Evolutionary conservation across 495 filamentous ascomycete genomes (phyloP), one percentile per base, ranked within the genome.

Genomic region (Trichoderma erinaceum): DNA sequence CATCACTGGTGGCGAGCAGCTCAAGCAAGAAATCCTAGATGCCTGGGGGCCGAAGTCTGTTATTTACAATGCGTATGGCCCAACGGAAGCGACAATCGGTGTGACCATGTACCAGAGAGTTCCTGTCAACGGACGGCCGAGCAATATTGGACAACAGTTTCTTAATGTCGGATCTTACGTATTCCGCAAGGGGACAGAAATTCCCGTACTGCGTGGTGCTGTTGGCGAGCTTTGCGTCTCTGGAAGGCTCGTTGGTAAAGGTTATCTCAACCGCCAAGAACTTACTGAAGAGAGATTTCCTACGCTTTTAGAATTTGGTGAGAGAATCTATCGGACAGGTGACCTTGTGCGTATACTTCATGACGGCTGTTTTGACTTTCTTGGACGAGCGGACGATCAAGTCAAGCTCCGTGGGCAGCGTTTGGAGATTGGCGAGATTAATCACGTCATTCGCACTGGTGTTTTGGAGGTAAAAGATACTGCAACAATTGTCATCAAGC

Each of bases 41-140:
- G 81, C 75, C 4, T 92, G 90, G 90, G 90, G 90, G 4, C 78
- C 81, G 4, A 75, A 80, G 48, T 76, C 78, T 12, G 85, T 86
- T 25, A 88, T 92, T n/a, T 89, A 90, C 75, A 92, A 92, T 70
- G 88, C 87, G 29, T 89, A 87, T 67, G 93, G 93, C 6, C 93
- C 93, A 1, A 97, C 93, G 0, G 93, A 97, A 74, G 87, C 89
- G 0, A 96, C 93, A 0, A 97, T 97, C 71, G 93, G 93, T 4
- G 88, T 89, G 56, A 91, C 89, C 0, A 92, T 92, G 76, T 92
- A 88, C 69, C 86, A 88, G 12, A 83, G 88, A 44, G 89, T 97
- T 44, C 87, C 87, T 1, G 71, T 76, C 25, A 87, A 87, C 64
- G 92, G 90, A 10, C 90, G 89, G 66, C 80, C 92, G 1, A 89